phyloP scores from a whole-genome alignment of 2,329 filamentous ascomycete species.

The Curvularia verruculosa region DNA sequence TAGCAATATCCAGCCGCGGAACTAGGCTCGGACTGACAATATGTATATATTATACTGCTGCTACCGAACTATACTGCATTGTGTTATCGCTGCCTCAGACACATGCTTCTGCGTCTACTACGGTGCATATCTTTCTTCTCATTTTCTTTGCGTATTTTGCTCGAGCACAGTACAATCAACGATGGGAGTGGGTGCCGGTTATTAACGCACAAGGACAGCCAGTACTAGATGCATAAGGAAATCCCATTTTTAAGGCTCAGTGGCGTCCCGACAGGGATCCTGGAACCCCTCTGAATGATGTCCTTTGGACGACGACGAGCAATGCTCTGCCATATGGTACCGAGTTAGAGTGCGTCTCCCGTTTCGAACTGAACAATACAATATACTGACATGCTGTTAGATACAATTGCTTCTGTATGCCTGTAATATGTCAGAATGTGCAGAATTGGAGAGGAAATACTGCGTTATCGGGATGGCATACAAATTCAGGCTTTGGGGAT shows the following conservation, averaged over 20 bases:
- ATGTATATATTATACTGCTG: not conserved
- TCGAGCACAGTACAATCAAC: not conserved
- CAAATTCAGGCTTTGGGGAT: not conserved
- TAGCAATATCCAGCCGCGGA: not conserved
- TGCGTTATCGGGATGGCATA: not conserved
- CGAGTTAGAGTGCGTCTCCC: slow-evolving; percentile 1
- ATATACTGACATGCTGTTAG: not conserved
- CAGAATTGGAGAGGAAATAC: not conserved
- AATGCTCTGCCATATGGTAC: not conserved
- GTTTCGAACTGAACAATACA: not conserved
- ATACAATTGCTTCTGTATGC: slow-evolving; percentile 1
- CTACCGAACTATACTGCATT: not conserved
- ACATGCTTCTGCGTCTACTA: not conserved
- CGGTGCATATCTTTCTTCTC: not conserved
- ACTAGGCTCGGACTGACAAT: not conserved
- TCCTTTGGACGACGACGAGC: not conserved
- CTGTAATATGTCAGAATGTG: slow-evolving; percentile 4
- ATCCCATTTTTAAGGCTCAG: not conserved
- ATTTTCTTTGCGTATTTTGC: not conserved
- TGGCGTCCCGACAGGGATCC: not conserved
- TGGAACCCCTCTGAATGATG: not conserved
- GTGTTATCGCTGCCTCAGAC: not conserved
- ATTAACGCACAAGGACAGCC: not conserved
- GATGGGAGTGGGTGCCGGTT: not conserved
- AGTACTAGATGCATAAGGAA: not conserved